Percentiles rank a stretch among this genome's conserved stretches.
phyloP scores from a whole-genome alignment of 495 filamentous ascomycete species.

The Xylaria castorea region DNA sequence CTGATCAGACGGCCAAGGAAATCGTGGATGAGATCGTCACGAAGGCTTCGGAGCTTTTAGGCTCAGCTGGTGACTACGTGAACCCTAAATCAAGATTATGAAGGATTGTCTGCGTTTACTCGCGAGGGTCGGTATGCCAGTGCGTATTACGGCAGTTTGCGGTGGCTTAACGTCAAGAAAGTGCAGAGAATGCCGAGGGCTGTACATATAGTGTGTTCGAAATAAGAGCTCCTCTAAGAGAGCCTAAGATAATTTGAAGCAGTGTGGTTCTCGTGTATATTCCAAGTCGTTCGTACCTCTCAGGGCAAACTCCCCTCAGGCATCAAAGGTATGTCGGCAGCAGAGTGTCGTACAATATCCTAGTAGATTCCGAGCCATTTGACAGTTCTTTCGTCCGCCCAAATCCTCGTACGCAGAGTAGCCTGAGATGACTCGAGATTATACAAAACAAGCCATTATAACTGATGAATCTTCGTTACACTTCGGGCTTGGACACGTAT shows the following conservation, averaged over 20 bases:
- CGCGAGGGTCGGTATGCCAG: neutral
- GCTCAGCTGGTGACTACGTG: constrained; percentile 48
- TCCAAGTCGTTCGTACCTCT: neutral
- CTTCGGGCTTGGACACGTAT: neutral
- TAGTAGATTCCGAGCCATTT: neutral
- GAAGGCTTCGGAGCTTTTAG: constrained; percentile 67
- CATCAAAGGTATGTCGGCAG: neutral
- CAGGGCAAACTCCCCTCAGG: too few species aligned
- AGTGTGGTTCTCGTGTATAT: neutral
- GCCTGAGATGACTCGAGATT: neutral
- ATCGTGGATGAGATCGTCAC: constrained; percentile 73
- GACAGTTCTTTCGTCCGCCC: neutral
- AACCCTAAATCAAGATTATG: constrained; percentile 5
- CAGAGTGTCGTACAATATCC: neutral
- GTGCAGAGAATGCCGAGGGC: neutral
- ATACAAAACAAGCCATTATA: neutral
- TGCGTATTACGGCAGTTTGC: neutral
- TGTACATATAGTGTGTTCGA: neutral
- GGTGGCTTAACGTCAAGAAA: neutral
- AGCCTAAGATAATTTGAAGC: neutral
- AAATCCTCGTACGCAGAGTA: neutral
- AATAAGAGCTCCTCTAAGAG: neutral
- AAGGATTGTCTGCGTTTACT: neutral
- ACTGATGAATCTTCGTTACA: neutral
- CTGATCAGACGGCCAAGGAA: constrained; percentile 68